Evolutionary conservation across 768 basidiomycete genomes (phyloP).

Genomic region (Rhizopogon rudus): DNA sequence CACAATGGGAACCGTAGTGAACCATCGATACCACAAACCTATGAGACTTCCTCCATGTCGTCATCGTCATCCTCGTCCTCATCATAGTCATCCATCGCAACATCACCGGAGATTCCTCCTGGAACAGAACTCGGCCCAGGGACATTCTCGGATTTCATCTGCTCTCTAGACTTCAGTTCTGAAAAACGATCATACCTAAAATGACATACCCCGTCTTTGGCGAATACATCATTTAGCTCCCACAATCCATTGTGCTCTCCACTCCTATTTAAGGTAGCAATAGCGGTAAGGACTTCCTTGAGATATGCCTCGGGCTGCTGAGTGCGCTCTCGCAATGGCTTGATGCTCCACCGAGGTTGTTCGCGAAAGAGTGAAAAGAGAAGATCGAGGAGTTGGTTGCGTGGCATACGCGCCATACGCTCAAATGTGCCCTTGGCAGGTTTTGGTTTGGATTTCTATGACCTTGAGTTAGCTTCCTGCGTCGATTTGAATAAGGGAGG

Average conservation of each 20-base stretch:
- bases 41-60: constrained; percentile 72
- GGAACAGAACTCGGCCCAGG: constrained; percentile 31
- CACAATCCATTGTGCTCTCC: constrained; percentile 80
- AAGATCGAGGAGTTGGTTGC: constrained; percentile 81
- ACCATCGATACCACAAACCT: constrained; percentile 10
- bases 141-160: constrained; percentile 45
- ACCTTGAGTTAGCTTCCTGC: constrained; percentile 3
- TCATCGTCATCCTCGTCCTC: constrained; percentile 51
- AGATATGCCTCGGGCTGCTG: constrained; percentile 87
- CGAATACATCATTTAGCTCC: constrained; percentile 74
- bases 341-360: constrained; percentile 78
- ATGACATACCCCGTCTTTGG: constrained; percentile 51
- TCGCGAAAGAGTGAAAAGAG: constrained; percentile 78
- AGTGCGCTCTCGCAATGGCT: constrained; percentile 68
- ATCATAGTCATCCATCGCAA: constrained; percentile 34
- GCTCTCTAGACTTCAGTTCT: constrained; percentile 4
- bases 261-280: constrained; percentile 70
- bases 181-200: neutral
- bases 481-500: constrained; percentile 1
- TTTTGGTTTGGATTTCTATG: constrained; percentile 61
- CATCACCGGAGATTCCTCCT: constrained; percentile 10
- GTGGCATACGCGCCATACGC: constrained; percentile 88
- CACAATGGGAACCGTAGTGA: constrained; percentile 1
- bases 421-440: constrained; percentile 69
- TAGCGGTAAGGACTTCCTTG: constrained; percentile 74